phyloP scores from a whole-genome alignment of 345 rosid species.

The Pugionium cornutum region DNA sequence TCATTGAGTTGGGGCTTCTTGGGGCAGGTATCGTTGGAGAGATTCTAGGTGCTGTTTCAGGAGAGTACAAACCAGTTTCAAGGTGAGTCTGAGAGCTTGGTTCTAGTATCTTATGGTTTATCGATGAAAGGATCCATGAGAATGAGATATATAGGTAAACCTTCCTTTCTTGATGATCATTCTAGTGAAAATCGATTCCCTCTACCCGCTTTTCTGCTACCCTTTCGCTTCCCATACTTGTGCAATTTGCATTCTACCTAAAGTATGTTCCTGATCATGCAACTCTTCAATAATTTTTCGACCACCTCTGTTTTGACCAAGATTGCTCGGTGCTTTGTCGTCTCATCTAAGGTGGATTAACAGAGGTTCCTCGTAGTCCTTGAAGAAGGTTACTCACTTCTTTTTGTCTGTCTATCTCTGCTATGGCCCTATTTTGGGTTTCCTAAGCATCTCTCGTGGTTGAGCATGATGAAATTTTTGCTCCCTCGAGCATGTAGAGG shows the following conservation, averaged over 20 bases:
- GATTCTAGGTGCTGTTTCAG: constrained; percentile 10
- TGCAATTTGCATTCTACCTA: constrained; percentile 5
- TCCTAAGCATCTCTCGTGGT: constrained; percentile 13
- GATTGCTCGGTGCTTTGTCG: constrained; percentile 14
- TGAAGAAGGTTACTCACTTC: constrained; percentile 17
- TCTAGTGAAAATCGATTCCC: neutral
- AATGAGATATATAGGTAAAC: neutral
- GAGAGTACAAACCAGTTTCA: constrained; percentile 13
- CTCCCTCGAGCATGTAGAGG: neutral
- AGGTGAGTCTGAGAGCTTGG: constrained; percentile 24
- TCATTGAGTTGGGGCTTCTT: constrained; percentile 12
- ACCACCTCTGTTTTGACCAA: constrained; percentile 5
- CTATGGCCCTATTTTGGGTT: constrained; percentile 8
- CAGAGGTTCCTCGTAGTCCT: neutral
- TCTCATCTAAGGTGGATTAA: constrained; percentile 24
- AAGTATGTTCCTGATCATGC: constrained; percentile 1
- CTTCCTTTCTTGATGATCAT: neutral
- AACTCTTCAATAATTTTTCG: neutral
- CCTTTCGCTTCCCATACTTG: constrained; percentile 6
- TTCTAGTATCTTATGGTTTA: constrained; percentile 10
- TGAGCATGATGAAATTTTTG: constrained; percentile 2
- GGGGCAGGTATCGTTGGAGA: neutral
- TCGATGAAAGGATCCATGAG: neutral
- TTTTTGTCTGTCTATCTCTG: constrained; percentile 28
- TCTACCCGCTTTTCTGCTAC: constrained; percentile 3